phyloP scores from a whole-genome alignment of 2,329 filamentous ascomycete species.

The Aureobasidium sp. region DNA sequence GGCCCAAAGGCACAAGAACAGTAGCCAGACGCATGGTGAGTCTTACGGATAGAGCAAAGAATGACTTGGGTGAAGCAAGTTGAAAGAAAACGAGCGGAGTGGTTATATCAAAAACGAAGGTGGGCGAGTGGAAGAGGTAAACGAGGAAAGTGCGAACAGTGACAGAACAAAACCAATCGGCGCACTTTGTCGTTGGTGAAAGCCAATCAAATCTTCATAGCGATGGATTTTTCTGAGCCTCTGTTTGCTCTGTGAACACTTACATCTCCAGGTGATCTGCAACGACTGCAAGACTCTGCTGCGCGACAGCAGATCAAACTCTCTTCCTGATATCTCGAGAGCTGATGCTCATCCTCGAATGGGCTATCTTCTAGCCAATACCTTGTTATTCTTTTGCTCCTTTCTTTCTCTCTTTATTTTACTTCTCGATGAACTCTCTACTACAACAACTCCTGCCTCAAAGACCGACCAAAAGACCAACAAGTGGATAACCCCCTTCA shows the following conservation, averaged over 20 bases:
- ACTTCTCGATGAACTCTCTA: too few species aligned
- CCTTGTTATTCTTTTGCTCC: too few species aligned
- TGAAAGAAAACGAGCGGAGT: neutral
- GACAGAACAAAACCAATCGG: constrained; percentile 1
- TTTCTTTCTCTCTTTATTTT: too few species aligned
- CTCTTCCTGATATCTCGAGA: neutral
- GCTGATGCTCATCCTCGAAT: too few species aligned
- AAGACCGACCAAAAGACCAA: too few species aligned
- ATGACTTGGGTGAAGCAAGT: neutral
- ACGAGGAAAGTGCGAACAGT: constrained; percentile 12
- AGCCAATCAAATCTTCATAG: neutral
- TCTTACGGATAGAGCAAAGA: neutral
- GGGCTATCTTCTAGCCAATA: too few species aligned
- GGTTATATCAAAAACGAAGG: neutral
- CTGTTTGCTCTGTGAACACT: neutral
- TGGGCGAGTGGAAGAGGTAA: constrained; percentile 7
- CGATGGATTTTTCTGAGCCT: neutral
- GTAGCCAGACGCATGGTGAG: constrained; percentile 4
- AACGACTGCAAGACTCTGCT: neutral
- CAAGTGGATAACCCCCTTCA: too few species aligned
- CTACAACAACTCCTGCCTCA: too few species aligned
- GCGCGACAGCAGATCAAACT: neutral
- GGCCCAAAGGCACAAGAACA: neutral
- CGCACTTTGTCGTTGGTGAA: neutral
- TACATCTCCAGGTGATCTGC: neutral